A percentile compares a stretch with the other conserved stretches of the same genome.
Evolutionary conservation across 1,139 yeast species (phyloP).

Genomic region (Blastobotrys serpentis): DNA sequence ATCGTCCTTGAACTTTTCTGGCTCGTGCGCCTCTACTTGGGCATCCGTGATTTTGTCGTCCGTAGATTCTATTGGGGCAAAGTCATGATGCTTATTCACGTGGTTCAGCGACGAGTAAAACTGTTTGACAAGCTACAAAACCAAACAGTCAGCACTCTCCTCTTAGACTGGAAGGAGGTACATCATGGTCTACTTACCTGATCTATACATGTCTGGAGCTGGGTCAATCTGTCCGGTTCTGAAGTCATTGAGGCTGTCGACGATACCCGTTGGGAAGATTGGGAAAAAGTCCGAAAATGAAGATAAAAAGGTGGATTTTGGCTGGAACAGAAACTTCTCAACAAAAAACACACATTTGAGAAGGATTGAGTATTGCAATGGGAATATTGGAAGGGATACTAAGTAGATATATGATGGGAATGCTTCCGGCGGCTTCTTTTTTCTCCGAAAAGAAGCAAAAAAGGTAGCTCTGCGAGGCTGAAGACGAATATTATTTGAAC

Average conservation of each 20-base stretch:
- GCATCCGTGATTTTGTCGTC: conserved; percentile 58
- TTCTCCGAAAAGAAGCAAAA: no score
- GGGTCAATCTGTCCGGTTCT: conserved; percentile 78
- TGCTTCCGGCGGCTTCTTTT: no score
- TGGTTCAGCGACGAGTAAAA: conserved; percentile 88
- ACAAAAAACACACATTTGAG: no score
- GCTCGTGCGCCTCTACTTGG: conserved; percentile 41
- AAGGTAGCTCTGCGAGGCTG: no score
- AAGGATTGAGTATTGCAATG: no score
- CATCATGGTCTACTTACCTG: conserved; percentile 42
- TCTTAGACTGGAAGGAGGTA: no score
- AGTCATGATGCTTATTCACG: conserved; percentile 70
- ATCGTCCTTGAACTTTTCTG: conserved; percentile 44
- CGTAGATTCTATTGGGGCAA: conserved; percentile 45
- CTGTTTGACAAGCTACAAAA: conserved; percentile 67
- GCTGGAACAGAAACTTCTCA: no score
- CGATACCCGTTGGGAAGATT: background rate
- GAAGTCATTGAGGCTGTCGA: background rate
- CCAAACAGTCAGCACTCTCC: no score
- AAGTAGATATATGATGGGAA: no score
- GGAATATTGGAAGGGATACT: no score
- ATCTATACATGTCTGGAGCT: conserved; percentile 86
- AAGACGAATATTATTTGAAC: no score
- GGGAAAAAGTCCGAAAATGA: background rate
- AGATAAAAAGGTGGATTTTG: background rate